Base-by-base conservation (phyloP, 2,329 filamentous ascomycete species). In the Fragosphaeria purpurea region DNA sequence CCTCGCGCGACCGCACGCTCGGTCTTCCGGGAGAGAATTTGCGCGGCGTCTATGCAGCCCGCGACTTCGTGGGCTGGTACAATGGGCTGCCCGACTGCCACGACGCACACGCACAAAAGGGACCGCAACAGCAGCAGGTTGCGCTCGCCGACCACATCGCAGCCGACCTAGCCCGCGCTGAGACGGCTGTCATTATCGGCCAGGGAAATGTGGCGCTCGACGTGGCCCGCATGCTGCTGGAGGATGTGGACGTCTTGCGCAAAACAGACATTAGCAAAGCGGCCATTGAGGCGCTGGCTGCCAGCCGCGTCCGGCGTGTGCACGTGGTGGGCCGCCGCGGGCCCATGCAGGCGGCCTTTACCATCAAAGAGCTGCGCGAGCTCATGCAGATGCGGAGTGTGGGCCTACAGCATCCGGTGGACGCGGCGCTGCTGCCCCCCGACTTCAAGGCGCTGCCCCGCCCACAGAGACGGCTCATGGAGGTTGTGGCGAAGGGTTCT, bases 21-120 rank as follows among this genome's bases (percentile, higher is more conserved):
- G 83, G 80, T 0, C 82, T 98, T 38, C 82, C 85, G 0, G 90
- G 91, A 7, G 93, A 98, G 61, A 76, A 83, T 6, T 69, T 93
- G 6, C 72, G 75, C 32, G 88, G 87, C 3, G 81, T 97, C 13
- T 85, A 89, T 63, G 95, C 90, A 7, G 93, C 93, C 2, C 80
- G 93, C 33, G 85, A 89, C 40, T 96, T 97, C 64, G 93, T 98
- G 1, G 93, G 90, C 13, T 98, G 93, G 93, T 98, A 98, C 67
- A 98, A 98, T 65, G 93, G 93, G 3, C 75, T 95, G 3, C 93
- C 93, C 0, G 86, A 94, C 59, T 86, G 86, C 62, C 77, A 84
- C 22, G 35, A 10, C 7, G n/a, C 6, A 5, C 22, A 38, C 30
- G 35, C 4, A 8, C 35, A 37, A 11, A 37, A 37, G 35, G 22